Conservation (phyloP, 495 filamentous ascomycete genomes). For the Aspergillus saccharolyticus region DNA sequence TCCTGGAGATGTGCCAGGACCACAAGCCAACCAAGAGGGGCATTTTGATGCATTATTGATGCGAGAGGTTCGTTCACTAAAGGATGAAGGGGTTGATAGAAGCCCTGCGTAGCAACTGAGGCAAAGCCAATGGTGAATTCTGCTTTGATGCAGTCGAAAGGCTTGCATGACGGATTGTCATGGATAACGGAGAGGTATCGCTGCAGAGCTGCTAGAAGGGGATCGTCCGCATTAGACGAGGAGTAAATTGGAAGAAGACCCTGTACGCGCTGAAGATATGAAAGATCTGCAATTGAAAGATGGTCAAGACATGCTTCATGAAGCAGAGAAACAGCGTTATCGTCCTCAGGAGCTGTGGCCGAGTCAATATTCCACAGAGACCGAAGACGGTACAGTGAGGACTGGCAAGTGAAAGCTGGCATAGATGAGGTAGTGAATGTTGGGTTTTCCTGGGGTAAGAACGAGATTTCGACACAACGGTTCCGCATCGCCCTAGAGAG, state of each 20-base stretch:
- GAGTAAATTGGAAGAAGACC: constrained; percentile 20
- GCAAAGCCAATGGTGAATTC: constrained; percentile 26
- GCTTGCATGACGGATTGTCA: constrained; percentile 38
- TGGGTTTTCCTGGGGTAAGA: constrained; percentile 40
- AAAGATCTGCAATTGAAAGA: constrained; percentile 47
- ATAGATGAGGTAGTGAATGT: constrained; percentile 17
- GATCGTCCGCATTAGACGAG: constrained; percentile 11
- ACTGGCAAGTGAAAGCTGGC: constrained; percentile 44
- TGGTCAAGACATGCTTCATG: constrained; percentile 50
- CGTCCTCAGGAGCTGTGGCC: constrained; percentile 5
- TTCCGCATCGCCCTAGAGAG: constrained; percentile 97
- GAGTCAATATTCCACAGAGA: constrained; percentile 35
- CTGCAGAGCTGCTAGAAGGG: constrained; percentile 23
- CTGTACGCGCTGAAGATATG: constrained; percentile 38
- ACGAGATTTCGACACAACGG: constrained; percentile 82
- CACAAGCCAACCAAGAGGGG: constrained; percentile 22
- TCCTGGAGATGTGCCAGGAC: constrained; percentile 38
- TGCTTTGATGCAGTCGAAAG: constrained; percentile 23
- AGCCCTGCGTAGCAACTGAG: constrained; percentile 28
- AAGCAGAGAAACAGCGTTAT: constrained; percentile 17
- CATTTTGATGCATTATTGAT: constrained; percentile 24
- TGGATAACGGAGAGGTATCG: constrained; percentile 31
- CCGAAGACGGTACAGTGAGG: constrained; percentile 47
- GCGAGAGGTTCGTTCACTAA: constrained; percentile 41
- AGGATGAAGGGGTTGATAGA: constrained; percentile 37